Conservation (phyloP, 305 asterid species). For the Fraxinus sp. region DNA sequence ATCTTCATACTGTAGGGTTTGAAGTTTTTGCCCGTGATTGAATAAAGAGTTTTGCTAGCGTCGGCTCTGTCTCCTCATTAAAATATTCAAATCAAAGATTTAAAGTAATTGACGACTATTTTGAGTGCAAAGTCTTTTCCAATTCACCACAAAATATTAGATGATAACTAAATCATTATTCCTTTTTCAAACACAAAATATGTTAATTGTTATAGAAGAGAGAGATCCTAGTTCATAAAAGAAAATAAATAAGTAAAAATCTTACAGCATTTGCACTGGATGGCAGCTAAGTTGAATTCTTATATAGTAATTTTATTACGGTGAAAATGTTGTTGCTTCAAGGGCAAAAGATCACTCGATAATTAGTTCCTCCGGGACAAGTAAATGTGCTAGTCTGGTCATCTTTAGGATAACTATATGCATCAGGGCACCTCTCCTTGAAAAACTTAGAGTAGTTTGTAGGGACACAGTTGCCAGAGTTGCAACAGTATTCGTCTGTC, state of each 20-base stretch:
- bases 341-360: not conserved
- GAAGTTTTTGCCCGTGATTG: no score
- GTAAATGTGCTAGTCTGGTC: not conserved
- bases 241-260: not conserved
- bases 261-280: not conserved
- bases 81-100: no score
- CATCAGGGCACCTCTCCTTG: not conserved
- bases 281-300: not conserved
- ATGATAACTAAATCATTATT: not conserved
- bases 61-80: no score
- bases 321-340: not conserved
- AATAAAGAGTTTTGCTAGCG: no score
- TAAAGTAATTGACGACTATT: no score
- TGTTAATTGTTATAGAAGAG: no score
- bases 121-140: no score
- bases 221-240: no score
- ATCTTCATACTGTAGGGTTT: no score
- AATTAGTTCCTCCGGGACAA: not conserved
- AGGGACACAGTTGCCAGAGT: slow-evolving; percentile 21
- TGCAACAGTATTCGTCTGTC: slow-evolving; percentile 38
- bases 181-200: not conserved
- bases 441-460: slow-evolving; percentile 16
- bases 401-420: slow-evolving; percentile 37
- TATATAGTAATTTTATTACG: not conserved
- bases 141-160: not conserved